Base-by-base conservation (phyloP, 1,284 basidiomycete genomes). In the Microbotryomycetes sp. region DNA sequence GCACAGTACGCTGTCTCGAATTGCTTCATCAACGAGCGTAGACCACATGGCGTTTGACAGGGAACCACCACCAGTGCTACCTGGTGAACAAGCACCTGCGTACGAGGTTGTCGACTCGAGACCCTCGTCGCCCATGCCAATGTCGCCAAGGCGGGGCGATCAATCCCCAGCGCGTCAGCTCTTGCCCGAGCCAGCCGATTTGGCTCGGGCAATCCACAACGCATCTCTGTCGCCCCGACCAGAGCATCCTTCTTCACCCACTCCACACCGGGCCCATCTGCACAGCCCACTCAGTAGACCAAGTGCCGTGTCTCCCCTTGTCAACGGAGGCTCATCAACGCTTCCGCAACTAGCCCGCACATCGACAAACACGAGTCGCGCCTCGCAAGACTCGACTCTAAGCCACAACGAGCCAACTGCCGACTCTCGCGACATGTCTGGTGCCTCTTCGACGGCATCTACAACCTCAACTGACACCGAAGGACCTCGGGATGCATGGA, bases 31-130 rank as follows among this genome's bases (percentile, higher is more conserved):
- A 58, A 58, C 28, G 59, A 65, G 4, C 52, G 52, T 30, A 31
- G 53, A 15, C 11, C 50, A 29, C 28, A 30, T 31, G 3, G 15
- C 45, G n/a, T 23, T 2, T 11, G 41, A 45, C 23, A 18, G 5
- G 4, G 24, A 28, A 7, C 30, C 52, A 2, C 65, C 64, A 48
- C 62, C 65, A 0, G 24, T 68, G 13, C 58, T 26, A 41, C 66
- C 66, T 4, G 62, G 65, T 26, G 67, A 62, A 50, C 52, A 54
- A 0, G 62, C 65, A 2, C 67, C 67, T 3, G 56, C 62, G 4
- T 69, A 66, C 61, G 65, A 66, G n/a, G 57, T 61, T 4, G 62
- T 64, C 1, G 48, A 50, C 15, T 27, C 48, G 15, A 27, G 27
- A 27, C 51, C 61, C 21, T 56, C 54, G 1, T 51, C 60, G 16